Percentiles rank a stretch among this genome's conserved stretches.
Evolutionary conservation across 805 yeast species (phyloP).

Genomic region (Candida easanensis): DNA sequence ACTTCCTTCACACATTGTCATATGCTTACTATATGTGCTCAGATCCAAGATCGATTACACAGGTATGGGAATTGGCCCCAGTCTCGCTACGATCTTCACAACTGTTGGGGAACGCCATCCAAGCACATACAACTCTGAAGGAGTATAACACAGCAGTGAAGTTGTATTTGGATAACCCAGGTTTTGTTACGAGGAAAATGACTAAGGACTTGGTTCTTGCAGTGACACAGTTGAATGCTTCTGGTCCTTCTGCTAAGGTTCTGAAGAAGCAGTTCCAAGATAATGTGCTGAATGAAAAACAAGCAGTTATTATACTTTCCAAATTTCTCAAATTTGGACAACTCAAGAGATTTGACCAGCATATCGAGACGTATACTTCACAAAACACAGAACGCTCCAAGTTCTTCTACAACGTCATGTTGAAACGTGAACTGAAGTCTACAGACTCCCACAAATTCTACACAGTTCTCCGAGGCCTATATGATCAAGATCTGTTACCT

Average conservation of each 20-base stretch:
- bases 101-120: slow-evolving; percentile 9
- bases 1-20: slow-evolving; percentile 7
- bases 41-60: slow-evolving; percentile 1
- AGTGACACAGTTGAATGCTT: slow-evolving; percentile 6
- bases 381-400: background rate
- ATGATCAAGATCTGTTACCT: slow-evolving; percentile 8
- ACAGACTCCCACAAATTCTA: slow-evolving; percentile 6
- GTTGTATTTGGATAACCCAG: background rate
- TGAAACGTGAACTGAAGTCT: slow-evolving; percentile 6
- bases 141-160: slow-evolving; percentile 7
- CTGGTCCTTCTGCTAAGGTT: slow-evolving; percentile 4
- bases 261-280: background rate
- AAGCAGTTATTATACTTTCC: background rate
- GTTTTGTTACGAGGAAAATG: slow-evolving; percentile 5
- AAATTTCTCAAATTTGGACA: background rate
- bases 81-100: background rate
- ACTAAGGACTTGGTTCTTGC: slow-evolving; percentile 10
- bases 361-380: slow-evolving; percentile 2
- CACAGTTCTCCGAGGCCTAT: slow-evolving; percentile 4
- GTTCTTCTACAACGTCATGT: slow-evolving; percentile 10
- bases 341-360: slow-evolving; percentile 9
- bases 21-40: slow-evolving; percentile 11
- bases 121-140: slow-evolving; percentile 9
- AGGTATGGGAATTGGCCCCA: slow-evolving; percentile 9
- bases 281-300: slow-evolving; percentile 1